Conservation (phyloP, 345 rosid species). For the Murraya paniculata region DNA sequence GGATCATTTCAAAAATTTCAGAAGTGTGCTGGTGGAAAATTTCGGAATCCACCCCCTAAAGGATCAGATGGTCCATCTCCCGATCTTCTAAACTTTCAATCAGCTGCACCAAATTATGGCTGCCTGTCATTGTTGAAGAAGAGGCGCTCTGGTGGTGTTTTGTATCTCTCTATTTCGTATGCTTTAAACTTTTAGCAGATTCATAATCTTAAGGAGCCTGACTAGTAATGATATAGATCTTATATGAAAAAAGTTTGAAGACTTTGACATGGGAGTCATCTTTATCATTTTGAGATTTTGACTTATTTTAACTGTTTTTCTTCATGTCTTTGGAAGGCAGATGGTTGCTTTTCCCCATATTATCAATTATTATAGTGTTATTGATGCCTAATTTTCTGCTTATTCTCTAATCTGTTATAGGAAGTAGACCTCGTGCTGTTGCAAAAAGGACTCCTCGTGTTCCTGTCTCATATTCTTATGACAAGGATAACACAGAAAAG, state of each 20-base stretch:
- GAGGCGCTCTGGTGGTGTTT: conserved; percentile 58
- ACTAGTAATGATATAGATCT: conserved; percentile 6
- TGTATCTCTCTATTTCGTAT: conserved; percentile 18
- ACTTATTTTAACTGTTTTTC: conserved; percentile 12
- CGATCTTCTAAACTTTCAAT: conserved; percentile 66
- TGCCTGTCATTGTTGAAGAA: conserved; percentile 61
- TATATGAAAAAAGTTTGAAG: background rate
- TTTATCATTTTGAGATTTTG: background rate
- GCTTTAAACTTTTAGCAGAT: conserved; percentile 7
- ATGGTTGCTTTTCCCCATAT: background rate
- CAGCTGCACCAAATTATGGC: conserved; percentile 51
- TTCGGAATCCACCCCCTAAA: conserved; percentile 35
- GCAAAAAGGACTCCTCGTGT: conserved; percentile 89
- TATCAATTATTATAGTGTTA: conserved; percentile 2
- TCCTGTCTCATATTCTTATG: conserved; percentile 55
- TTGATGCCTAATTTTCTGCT: background rate
- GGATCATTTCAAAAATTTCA: conserved; percentile 45
- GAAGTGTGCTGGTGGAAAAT: conserved; percentile 50
- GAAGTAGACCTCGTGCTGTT: conserved; percentile 73
- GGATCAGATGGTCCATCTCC: conserved; percentile 47
- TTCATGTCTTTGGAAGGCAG: background rate
- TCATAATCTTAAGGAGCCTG: background rate
- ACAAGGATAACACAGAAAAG: conserved; percentile 48
- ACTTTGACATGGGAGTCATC: conserved; percentile 9
- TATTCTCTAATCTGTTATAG: conserved; percentile 36